Base-by-base conservation (phyloP, 2,329 filamentous ascomycete genomes). In the Ophiosphaerella narmari region DNA sequence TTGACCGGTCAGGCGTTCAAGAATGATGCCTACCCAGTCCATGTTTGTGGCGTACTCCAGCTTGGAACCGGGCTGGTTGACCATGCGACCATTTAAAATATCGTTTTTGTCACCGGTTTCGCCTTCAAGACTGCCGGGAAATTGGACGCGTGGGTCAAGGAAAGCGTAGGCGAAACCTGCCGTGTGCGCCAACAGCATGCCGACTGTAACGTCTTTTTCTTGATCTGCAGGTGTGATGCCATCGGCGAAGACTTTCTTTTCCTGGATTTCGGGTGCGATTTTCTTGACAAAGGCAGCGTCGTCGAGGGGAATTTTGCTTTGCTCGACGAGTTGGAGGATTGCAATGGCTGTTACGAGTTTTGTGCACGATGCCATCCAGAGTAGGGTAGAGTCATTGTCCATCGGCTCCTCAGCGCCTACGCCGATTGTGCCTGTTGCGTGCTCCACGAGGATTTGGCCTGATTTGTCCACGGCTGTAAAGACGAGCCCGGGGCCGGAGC, bases 61-160 rank as follows among this genome's bases (percentile, higher is more conserved):
- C 3, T 74, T 74, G 21, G 80, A 77, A 0, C 86, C 86, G 0
- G 86, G 86, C 55, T 89, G 84, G 55, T 86, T 84, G 1, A 87
- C 66, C 13, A 89, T 67, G 1, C 85, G 82, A 48, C 71, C 66
- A 11, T 71, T 64, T 32, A 78, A 60, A 37, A 86, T 73, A 21
- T 83, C 84, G 29, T 76, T 74, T 13, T 78, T 62, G 5, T 81
- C 74, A 0, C 81, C 80, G 0, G 78, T 79, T 59, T 87, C 83
- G 61, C 87, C 85, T 47, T 87, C 82, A 4, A 79, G 61, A 0
- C 83, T 82, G 1, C 71, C 72, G 67, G 70, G 72, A 23, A 74
- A 68, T n/a, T 66, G 63, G 21, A 78, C 65, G 14, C 74, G 67
- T 0, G 79, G 67, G 55, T 80, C 78, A 58, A 78, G 75, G 60